These are phyloP conservation scores for Aspergillus versicolor DNA, from an alignment of 2,329 filamentous ascomycete genomes.

Conservation along the genomic window DNA sequence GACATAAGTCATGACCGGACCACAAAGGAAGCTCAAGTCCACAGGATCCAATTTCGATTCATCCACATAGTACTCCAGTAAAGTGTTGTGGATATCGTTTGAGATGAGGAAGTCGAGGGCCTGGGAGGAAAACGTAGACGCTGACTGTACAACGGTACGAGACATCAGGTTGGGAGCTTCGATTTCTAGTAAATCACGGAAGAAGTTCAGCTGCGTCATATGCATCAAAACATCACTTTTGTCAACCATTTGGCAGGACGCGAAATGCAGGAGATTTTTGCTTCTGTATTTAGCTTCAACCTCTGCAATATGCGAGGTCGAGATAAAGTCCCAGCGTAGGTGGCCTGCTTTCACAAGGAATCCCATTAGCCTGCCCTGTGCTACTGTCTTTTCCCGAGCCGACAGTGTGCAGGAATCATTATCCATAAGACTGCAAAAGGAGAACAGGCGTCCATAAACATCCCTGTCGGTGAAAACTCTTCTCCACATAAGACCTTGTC, in stretches of 20 bases:
- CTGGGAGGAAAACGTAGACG: constrained; percentile 40
- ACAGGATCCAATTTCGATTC: constrained; percentile 50
- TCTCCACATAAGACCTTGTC: constrained; percentile 60
- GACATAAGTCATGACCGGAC: constrained; percentile 57
- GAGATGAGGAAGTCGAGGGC: constrained; percentile 54
- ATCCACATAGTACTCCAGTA: constrained; percentile 54
- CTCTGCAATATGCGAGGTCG: constrained; percentile 51
- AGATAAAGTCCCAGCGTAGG: constrained; percentile 56
- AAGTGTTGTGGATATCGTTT: constrained; percentile 50
- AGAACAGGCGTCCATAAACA: constrained; percentile 58
- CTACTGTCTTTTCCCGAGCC: constrained; percentile 56
- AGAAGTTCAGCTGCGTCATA: constrained; percentile 59
- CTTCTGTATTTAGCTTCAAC: constrained; percentile 48
- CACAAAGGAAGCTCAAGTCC: constrained; percentile 55
- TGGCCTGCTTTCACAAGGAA: constrained; percentile 55
- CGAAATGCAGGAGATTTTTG: constrained; percentile 55
- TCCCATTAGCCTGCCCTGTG: constrained; percentile 60
- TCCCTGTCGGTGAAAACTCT: constrained; percentile 61
- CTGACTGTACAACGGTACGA: constrained; percentile 31
- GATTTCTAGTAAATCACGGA: constrained; percentile 52
- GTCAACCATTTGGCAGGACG: constrained; percentile 57
- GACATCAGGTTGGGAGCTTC: constrained; percentile 36
- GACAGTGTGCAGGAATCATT: constrained; percentile 40
- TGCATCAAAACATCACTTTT: constrained; percentile 60
- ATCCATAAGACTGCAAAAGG: constrained; percentile 50